phyloP scores from a whole-genome alignment of 2,329 filamentous ascomycete genomes.

The Colletotrichum sp. region DNA sequence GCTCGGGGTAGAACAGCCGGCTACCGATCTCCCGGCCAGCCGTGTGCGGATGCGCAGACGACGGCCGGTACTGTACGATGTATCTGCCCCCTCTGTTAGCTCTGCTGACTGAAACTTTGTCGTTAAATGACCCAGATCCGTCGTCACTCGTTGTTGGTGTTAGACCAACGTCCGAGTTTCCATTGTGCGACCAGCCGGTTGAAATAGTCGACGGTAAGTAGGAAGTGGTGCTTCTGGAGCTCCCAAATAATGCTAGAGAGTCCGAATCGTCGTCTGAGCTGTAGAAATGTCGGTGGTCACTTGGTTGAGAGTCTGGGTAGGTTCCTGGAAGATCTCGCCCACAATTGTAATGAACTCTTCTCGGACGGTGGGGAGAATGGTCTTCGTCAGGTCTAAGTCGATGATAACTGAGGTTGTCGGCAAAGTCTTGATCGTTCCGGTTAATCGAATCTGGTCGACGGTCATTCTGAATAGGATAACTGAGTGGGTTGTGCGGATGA shows the following conservation, averaged over 20 bases:
- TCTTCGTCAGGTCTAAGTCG: neutral
- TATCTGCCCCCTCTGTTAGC: neutral
- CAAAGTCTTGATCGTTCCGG: neutral
- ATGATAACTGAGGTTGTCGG: neutral
- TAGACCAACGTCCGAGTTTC: neutral
- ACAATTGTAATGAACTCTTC: neutral
- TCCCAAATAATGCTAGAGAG: neutral
- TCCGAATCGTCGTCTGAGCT: neutral
- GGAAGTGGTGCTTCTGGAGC: neutral
- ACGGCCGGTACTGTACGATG: neutral
- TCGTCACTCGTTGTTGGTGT: neutral
- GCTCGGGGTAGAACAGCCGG: neutral
- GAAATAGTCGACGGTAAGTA: neutral
- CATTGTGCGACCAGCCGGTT: neutral
- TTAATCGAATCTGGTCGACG: neutral
- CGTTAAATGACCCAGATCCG: neutral
- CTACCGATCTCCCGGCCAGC: neutral
- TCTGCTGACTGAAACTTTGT: neutral
- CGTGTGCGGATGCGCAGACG: neutral
- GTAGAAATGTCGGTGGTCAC: neutral
- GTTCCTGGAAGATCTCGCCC: neutral
- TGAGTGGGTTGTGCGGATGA: neutral
- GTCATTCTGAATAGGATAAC: neutral
- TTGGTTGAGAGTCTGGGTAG: neutral
- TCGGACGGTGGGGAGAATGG: neutral